These are phyloP conservation scores for Apium graveolens DNA, from an alignment of 129 eudicot genomes.

Conservation along the genomic window DNA sequence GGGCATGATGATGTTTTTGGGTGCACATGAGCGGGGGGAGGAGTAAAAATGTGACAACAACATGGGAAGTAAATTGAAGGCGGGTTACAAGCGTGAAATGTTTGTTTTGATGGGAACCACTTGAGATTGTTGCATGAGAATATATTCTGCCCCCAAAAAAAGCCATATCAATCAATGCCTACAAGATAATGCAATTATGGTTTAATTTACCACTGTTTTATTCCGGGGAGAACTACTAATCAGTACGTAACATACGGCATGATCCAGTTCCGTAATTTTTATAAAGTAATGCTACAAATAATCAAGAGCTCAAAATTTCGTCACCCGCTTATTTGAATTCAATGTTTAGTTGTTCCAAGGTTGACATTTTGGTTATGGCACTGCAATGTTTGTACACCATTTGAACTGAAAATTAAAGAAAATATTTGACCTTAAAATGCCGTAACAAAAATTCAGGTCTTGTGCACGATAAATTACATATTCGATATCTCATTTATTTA, in stretches of 20 bases:
- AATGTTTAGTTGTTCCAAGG: no score
- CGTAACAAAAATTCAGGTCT: no score
- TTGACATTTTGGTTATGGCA: no score
- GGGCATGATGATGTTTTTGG: constrained; percentile 4
- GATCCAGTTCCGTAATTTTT: neutral
- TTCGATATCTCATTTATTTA: no score
- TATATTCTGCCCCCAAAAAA: neutral
- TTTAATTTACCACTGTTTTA: neutral
- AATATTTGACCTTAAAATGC: no score
- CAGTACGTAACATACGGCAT: neutral
- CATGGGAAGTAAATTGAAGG: neutral
- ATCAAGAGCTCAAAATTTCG: no score
- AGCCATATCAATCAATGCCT: neutral
- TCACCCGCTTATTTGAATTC: no score
- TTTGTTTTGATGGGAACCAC: constrained; percentile 13
- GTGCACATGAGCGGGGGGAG: constrained; percentile 7
- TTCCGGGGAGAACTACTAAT: neutral
- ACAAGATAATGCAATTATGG: neutral
- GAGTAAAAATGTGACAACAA: constrained; percentile 6
- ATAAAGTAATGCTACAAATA: no score
- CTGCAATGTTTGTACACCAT: no score
- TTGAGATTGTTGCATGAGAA: constrained; percentile 6
- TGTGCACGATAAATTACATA: no score
- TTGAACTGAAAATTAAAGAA: no score
- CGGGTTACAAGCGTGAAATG: constrained; percentile 6